Conservation (phyloP, 2,329 filamentous ascomycete species). For the Arthrinium phaeospermum region DNA sequence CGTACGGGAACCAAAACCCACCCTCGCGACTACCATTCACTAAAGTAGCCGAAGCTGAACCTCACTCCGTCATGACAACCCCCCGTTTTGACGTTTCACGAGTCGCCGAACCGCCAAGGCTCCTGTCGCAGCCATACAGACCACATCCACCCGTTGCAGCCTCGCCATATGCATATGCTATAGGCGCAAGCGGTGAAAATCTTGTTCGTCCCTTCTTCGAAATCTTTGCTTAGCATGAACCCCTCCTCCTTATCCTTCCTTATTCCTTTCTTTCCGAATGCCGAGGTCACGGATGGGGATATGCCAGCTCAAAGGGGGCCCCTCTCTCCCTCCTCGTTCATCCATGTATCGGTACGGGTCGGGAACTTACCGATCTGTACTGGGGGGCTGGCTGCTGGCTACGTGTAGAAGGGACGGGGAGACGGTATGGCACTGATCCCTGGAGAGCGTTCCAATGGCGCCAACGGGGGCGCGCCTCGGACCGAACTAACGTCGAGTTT, state of each 20-base stretch:
- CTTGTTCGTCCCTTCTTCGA: background rate
- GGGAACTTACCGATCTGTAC: background rate
- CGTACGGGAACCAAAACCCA: background rate
- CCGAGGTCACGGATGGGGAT: background rate
- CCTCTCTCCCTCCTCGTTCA: background rate
- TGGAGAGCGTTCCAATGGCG: background rate
- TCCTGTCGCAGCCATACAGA: background rate
- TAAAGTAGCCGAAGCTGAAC: background rate
- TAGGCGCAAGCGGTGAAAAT: background rate
- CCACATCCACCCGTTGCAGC: background rate
- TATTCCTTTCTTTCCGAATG: background rate
- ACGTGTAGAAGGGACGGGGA: constrained; percentile 89
- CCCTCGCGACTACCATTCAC: background rate
- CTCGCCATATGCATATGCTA: background rate
- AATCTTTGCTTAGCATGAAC: constrained; percentile 1
- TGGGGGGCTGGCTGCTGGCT: constrained; percentile 61
- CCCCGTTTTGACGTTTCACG: background rate
- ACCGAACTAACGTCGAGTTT: background rate
- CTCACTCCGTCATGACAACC: background rate
- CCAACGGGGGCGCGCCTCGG: background rate
- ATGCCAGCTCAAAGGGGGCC: background rate
- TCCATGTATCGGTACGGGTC: background rate
- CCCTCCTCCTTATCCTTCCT: background rate
- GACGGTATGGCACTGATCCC: constrained; percentile 45
- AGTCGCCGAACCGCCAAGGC: background rate